Conservation (phyloP, 148 eudicot genomes). For the Fagopyrum homotropicum region DNA sequence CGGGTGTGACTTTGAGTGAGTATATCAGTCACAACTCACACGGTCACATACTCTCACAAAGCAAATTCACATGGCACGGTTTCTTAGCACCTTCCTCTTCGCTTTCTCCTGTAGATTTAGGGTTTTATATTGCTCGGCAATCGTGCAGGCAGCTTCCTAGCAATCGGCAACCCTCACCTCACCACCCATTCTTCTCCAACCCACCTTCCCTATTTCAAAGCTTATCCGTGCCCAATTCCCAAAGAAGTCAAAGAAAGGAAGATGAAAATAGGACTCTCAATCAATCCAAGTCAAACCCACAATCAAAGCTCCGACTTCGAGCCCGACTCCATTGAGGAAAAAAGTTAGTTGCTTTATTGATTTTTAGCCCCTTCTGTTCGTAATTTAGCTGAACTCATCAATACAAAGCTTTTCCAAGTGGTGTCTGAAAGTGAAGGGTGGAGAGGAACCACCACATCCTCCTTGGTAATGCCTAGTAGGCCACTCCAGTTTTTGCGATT, state of each 20-base stretch:
- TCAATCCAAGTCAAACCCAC: background rate
- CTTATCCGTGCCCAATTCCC: background rate
- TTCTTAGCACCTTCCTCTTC: background rate
- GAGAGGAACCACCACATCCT: background rate
- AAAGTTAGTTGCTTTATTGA: background rate
- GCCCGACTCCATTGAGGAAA: conserved; percentile 1
- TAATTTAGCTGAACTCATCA: background rate
- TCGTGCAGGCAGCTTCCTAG: background rate
- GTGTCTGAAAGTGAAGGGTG: conserved; percentile 4
- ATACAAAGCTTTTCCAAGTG: background rate
- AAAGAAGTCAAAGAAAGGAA: background rate
- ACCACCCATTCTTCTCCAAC: background rate
- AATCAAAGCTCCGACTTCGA: conserved; percentile 6
- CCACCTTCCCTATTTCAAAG: background rate
- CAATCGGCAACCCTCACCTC: background rate
- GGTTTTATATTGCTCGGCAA: background rate
- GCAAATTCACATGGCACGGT: background rate
- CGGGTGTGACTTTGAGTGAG: too few relatives aligned
- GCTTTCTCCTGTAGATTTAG: background rate
- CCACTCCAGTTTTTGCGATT: background rate
- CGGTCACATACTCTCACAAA: too few relatives aligned
- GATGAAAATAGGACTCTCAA: background rate
- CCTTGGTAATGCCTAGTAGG: conserved; percentile 2
- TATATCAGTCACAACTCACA: too few relatives aligned
- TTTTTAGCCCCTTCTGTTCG: background rate